A percentile compares a stretch with the other conserved stretches of the same genome.
phyloP scores from a whole-genome alignment of 208 protist genomes.

The Crithidia acanthocephali region DNA sequence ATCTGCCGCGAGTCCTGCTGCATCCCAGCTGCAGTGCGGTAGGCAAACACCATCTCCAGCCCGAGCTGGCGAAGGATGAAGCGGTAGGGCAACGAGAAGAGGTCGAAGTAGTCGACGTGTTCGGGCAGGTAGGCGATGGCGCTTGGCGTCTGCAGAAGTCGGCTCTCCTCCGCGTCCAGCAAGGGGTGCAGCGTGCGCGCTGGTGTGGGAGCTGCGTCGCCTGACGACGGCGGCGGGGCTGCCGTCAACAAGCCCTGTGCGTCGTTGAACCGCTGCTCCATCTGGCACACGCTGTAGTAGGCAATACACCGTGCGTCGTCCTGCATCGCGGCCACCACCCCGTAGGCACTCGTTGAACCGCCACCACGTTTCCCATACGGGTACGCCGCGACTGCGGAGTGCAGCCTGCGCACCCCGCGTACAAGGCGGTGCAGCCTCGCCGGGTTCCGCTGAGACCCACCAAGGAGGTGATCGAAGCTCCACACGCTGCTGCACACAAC shows the following conservation, averaged over 20 bases:
- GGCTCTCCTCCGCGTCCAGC: slow-evolving; percentile 40
- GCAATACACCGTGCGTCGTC: slow-evolving; percentile 33
- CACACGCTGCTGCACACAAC: slow-evolving; percentile 52
- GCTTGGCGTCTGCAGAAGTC: slow-evolving; percentile 24
- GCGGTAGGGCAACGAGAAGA: slow-evolving; percentile 43
- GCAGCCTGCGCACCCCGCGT: slow-evolving; percentile 12
- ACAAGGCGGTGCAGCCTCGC: background rate
- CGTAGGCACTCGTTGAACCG: background rate
- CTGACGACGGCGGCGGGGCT: background rate
- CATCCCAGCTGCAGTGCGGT: slow-evolving; percentile 38
- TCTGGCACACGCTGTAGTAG: slow-evolving; percentile 14
- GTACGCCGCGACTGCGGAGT: slow-evolving; percentile 20
- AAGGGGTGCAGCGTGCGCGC: slow-evolving; percentile 15
- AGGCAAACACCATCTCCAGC: slow-evolving; percentile 74
- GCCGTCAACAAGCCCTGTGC: background rate
- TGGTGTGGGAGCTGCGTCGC: background rate
- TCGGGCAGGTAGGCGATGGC: slow-evolving; percentile 41
- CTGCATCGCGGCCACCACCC: slow-evolving; percentile 11
- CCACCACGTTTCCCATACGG: background rate
- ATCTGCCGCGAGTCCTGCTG: slow-evolving; percentile 39
- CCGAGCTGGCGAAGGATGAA: slow-evolving; percentile 74
- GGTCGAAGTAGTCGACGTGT: slow-evolving; percentile 36
- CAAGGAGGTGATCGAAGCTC: slow-evolving; percentile 27
- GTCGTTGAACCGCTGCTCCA: background rate
- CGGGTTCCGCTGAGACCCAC: background rate